Evolutionary conservation across 2,329 filamentous ascomycete species (phyloP), one percentile per base, ranked within the genome.

Genomic region (Ophiostoma tasmaniense): DNA sequence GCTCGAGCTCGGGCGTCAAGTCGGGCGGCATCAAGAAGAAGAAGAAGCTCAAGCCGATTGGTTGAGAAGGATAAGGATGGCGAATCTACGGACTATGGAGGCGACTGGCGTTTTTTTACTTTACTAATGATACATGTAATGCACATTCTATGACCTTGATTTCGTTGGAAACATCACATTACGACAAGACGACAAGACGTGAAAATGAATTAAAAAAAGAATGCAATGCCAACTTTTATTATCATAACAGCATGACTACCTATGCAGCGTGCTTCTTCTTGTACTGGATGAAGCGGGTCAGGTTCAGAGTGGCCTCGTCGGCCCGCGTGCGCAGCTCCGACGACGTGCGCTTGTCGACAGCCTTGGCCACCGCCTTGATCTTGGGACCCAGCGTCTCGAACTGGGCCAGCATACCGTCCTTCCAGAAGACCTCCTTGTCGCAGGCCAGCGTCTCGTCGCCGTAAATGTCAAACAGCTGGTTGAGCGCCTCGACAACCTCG

Each of bases 401-500:
- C 71, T 87, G 85, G 73, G 82, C 80, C 68, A 88, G 76, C 74
- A 90, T 87, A 71, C 80, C 81, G 71, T 87, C 82, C 73, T 82
- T 82, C 84, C 87, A 89, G 76, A 90, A 90, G 2, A 90, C 87
- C 33, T 84, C 81, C 69, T 79, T 80, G 75, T 90, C 88, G 74
- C 84, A 88, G 13, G 81, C 78, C 68, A 80, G 81, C 14, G 80
- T 81, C 75, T 87, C 86, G 74, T 90, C 85, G 33, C 82, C 84
- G 76, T 90, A 90, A 8, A 90, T 82, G 73, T 90, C 88, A 73
- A 89, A 89, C 22, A 90, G 71, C 76, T 89, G 86, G 77, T 90
- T 86, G 61, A 90, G 78, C 20, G 86, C 85, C 77, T 90, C 88
- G 39, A 90, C 82, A 5, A 81, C 81, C 3, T 89, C 85, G 1